Conservation (phyloP, 352 stramenopile genomes). For the Plasmopara muralis region DNA sequence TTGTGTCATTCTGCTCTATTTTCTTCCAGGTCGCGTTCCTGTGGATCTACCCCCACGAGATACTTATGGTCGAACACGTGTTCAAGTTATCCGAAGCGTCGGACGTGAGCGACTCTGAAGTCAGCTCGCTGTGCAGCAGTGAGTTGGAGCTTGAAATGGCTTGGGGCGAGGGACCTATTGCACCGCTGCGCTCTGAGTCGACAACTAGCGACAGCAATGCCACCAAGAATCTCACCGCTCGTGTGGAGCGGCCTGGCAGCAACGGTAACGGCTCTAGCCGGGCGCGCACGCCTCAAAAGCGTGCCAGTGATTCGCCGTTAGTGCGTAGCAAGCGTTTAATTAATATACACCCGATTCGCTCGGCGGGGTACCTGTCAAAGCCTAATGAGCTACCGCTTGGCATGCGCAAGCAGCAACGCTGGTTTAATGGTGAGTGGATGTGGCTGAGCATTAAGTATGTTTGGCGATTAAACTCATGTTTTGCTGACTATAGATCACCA, state of each 20-base stretch:
- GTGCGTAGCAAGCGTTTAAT: slow-evolving; percentile 65
- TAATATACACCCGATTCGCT: slow-evolving; percentile 73
- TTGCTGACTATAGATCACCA: slow-evolving; percentile 51
- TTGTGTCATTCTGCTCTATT: too few species aligned
- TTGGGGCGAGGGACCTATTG: slow-evolving; percentile 70
- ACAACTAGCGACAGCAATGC: slow-evolving; percentile 5
- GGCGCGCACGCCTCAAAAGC: slow-evolving; percentile 60
- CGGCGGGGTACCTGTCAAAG: slow-evolving; percentile 51
- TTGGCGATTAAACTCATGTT: slow-evolving; percentile 4
- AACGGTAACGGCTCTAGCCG: slow-evolving; percentile 58
- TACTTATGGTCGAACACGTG: slow-evolving; percentile 17
- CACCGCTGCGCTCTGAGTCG: slow-evolving; percentile 39
- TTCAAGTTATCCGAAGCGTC: slow-evolving; percentile 15
- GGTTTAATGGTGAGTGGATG: slow-evolving; percentile 58
- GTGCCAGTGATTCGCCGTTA: slow-evolving; percentile 43
- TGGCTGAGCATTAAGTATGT: background rate
- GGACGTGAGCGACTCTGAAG: slow-evolving; percentile 57
- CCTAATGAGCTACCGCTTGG: slow-evolving; percentile 65
- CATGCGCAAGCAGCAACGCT: slow-evolving; percentile 72
- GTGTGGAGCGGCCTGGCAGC: slow-evolving; percentile 37
- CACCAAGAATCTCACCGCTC: slow-evolving; percentile 15
- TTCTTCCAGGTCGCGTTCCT: too few species aligned
- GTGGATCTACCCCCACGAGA: too few species aligned
- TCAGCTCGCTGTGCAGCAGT: slow-evolving; percentile 62
- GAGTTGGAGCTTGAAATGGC: slow-evolving; percentile 73